A percentile compares a stretch with the other conserved stretches of the same genome.
phyloP scores from a whole-genome alignment of 1,139 yeast species.

The Keqinozyma sinolaborantium region DNA sequence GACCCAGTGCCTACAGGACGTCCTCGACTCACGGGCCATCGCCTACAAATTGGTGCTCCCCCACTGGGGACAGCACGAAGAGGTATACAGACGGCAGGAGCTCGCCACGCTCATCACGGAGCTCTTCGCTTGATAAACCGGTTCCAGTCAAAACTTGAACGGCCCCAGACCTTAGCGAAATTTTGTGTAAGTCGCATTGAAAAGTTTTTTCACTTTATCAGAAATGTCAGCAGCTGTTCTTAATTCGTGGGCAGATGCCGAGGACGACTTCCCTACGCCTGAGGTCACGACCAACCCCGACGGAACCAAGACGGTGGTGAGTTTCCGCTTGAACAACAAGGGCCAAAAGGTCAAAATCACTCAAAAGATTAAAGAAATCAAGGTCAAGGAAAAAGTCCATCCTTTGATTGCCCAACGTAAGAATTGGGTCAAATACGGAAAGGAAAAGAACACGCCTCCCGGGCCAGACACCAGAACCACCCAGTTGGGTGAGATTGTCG shows the following conservation, averaged over 20 bases:
- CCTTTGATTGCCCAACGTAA: conserved; percentile 70
- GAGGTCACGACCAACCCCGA: conserved; percentile 75
- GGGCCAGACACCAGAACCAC: conserved; percentile 91
- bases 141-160: no score
- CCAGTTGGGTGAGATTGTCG: conserved; percentile 83
- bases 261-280: conserved; percentile 62
- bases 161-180: no score
- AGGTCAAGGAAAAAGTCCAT: conserved; percentile 78
- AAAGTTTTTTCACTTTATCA: conserved; percentile 4
- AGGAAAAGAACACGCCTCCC: conserved; percentile 68
- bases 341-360: conserved; percentile 88
- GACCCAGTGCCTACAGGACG: conserved; percentile 14
- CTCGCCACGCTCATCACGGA: no score
- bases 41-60: conserved; percentile 10
- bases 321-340: conserved; percentile 70
- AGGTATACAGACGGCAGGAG: conserved; percentile 23
- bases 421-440: conserved; percentile 80
- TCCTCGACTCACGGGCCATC: conserved; percentile 9
- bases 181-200: conserved; percentile 3
- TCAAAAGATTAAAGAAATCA: conserved; percentile 75
- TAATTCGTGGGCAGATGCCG: conserved; percentile 67
- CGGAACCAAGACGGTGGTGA: conserved; percentile 85
- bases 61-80: conserved; percentile 33
- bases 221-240: conserved; percentile 37
- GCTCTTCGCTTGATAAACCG: no score